A percentile compares a stretch with the other conserved stretches of the same genome.
Evolutionary conservation across 345 rosid genomes (phyloP).

Genomic region (Heritiera littoralis): DNA sequence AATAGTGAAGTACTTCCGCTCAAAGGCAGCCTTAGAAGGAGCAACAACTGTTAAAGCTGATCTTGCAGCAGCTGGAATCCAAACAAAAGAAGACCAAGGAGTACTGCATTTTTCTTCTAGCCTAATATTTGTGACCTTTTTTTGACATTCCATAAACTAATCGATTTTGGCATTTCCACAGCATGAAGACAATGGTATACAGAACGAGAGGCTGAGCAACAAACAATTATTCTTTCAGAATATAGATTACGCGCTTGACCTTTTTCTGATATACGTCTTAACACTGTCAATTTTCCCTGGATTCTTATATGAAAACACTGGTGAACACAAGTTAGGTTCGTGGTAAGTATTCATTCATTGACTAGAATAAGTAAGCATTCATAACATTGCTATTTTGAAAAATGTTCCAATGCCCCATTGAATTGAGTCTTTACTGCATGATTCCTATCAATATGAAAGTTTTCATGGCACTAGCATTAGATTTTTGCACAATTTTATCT

Average conservation of each 20-base stretch:
- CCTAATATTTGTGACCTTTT: not conserved
- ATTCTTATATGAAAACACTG: slow-evolving; percentile 79
- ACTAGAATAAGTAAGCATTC: not conserved
- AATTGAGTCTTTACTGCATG: not conserved
- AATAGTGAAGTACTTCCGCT: slow-evolving; percentile 75
- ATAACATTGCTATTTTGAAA: not conserved
- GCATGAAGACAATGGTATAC: slow-evolving; percentile 28
- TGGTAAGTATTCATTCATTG: slow-evolving; percentile 43
- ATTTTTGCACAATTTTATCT: too few species aligned
- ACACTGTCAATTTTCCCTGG: slow-evolving; percentile 88
- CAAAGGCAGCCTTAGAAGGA: slow-evolving; percentile 89
- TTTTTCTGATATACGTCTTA: slow-evolving; percentile 62
- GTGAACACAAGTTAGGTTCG: slow-evolving; percentile 54
- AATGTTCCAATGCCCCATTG: not conserved
- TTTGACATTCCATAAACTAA: not conserved
- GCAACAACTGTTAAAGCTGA: slow-evolving; percentile 78
- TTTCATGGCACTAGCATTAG: too few species aligned
- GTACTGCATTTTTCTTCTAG: not conserved
- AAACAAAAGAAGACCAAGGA: slow-evolving; percentile 30
- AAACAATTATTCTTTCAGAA: slow-evolving; percentile 58
- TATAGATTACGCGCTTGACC: slow-evolving; percentile 61
- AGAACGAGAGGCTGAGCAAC: slow-evolving; percentile 46
- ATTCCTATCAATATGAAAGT: too few species aligned
- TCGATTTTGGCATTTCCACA: slow-evolving; percentile 27
- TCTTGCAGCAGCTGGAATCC: slow-evolving; percentile 86